Base-by-base conservation (phyloP, 306 rosid species). In the Cajanus cajan region DNA sequence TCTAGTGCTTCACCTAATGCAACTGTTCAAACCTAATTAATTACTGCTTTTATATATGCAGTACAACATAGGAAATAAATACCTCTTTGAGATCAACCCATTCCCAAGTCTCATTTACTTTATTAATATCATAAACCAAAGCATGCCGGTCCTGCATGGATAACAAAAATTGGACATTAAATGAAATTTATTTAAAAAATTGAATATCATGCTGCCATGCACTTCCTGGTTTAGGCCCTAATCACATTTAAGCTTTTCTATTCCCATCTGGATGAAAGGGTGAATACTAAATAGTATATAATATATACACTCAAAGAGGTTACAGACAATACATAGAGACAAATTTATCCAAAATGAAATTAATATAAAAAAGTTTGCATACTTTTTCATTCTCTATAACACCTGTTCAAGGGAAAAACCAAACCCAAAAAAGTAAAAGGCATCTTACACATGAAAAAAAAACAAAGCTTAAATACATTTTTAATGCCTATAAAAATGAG, bases 41-140 rank as follows among this genome's bases (percentile, higher is more conserved):
- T 55, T 24, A 64, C 37, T 71, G 71, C 33, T 77, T 22, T 7
- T 15, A 57, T 18, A 61, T 58, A 74, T 50, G 37, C 33, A 63
- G 54, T 66, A 43, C 21, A 82, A 68, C 37, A 43, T 28, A 4
- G n/a, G 44, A 64, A 81, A 77, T n/a, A 77, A 33, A 54, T 82
- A 93, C 99, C 97, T 95, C 98, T 79, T 91, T 91, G 82, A 95
- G 92, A 79, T 95, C 90, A 82, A 93, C 99, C 99, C 96, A 95
- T 80, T 95, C 99, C 93, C 95, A 95, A 8, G 98, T 91, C 90
- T 91, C 99, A 39, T 87, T 79, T 14, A 87, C 84, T 78, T 89
- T 86, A 84, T 88, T 63, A 16, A 87, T 91, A 87, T 95, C 98
- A 82, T 95, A 95, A 61, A 90, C 94, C 90, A 95, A 77, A 81